A percentile compares a stretch with the other conserved stretches of the same genome.
phyloP scores from a whole-genome alignment of 805 yeast genomes.

The Peterozyma xylosa region DNA sequence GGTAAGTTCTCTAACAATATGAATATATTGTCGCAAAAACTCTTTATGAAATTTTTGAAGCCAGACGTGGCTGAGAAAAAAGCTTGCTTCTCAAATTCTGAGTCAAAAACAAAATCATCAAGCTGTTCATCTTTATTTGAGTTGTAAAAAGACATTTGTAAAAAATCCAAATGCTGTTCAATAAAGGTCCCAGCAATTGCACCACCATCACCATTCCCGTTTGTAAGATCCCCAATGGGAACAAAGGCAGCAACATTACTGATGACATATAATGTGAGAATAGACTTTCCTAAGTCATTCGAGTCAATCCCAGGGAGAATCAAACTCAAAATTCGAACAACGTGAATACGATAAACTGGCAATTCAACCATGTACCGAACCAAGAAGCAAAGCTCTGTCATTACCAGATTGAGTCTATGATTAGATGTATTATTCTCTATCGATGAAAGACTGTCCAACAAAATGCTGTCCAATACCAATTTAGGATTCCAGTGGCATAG shows the following conservation, averaged over 20 bases:
- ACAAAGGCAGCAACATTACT: constrained; percentile 64
- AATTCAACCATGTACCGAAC: constrained; percentile 59
- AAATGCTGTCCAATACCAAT: constrained; percentile 40
- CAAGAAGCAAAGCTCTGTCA: constrained; percentile 58
- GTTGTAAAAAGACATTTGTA: constrained; percentile 35
- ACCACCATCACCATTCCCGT: constrained; percentile 32
- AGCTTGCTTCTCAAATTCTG: constrained; percentile 43
- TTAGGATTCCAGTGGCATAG: constrained; percentile 58
- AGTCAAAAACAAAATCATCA: constrained; percentile 30
- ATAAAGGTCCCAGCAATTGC: constrained; percentile 47
- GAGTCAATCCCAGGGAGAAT: constrained; percentile 79
- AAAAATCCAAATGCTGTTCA: constrained; percentile 49
- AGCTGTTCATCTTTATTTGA: constrained; percentile 14
- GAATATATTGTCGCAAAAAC: constrained; percentile 53
- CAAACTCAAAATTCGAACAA: constrained; percentile 65
- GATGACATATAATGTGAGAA: constrained; percentile 59
- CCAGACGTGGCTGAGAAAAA: constrained; percentile 66
- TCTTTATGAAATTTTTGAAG: constrained; percentile 51
- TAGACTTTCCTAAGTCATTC: constrained; percentile 73
- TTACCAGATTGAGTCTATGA: constrained; percentile 70
- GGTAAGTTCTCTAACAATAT: constrained; percentile 63
- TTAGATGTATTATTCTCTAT: constrained; percentile 60
- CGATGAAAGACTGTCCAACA: constrained; percentile 74
- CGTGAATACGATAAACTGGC: constrained; percentile 66
- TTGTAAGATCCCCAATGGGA: constrained; percentile 59